These are phyloP conservation scores for Amphirosellinia nigrospora DNA, from an alignment of 495 filamentous ascomycete species.

Conservation along the genomic window DNA sequence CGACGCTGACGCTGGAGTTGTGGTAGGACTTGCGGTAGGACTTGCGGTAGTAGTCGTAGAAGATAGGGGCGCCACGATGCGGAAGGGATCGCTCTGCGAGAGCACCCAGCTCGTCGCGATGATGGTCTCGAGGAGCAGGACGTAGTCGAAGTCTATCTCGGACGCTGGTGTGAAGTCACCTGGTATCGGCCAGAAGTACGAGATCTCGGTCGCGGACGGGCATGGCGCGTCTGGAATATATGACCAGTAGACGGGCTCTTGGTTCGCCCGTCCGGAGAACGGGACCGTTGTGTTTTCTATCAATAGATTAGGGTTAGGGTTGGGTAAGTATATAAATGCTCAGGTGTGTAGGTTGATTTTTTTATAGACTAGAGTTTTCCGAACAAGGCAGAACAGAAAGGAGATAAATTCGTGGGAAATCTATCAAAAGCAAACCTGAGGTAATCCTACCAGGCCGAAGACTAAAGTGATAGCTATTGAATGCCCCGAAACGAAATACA, in stretches of 20 bases:
- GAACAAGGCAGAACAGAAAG: not conserved
- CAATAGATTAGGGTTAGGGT: not conserved
- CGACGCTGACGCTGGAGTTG: not conserved
- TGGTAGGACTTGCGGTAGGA: not conserved
- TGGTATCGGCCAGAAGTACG: not conserved
- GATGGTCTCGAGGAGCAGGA: not conserved
- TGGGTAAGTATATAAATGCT: not conserved
- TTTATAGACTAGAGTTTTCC: not conserved
- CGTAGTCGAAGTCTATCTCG: slow-evolving; percentile 4
- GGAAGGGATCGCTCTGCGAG: not conserved
- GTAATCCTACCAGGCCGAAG: too few relatives aligned
- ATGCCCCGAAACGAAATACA: not conserved
- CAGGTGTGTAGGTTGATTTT: not conserved
- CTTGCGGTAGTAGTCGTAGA: not conserved
- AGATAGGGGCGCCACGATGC: not conserved
- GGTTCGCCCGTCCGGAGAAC: not conserved
- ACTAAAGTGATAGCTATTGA: too few relatives aligned
- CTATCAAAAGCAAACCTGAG: not conserved
- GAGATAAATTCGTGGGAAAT: too few relatives aligned
- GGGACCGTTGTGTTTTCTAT: not conserved
- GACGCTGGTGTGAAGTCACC: not conserved
- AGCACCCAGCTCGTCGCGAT: not conserved
- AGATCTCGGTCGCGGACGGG: slow-evolving; percentile 6
- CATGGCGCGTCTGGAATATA: not conserved
- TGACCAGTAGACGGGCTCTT: not conserved